These are phyloP conservation scores for Tulasnella sp. DNA, from an alignment of 768 basidiomycete genomes.

Conservation along the genomic window DNA sequence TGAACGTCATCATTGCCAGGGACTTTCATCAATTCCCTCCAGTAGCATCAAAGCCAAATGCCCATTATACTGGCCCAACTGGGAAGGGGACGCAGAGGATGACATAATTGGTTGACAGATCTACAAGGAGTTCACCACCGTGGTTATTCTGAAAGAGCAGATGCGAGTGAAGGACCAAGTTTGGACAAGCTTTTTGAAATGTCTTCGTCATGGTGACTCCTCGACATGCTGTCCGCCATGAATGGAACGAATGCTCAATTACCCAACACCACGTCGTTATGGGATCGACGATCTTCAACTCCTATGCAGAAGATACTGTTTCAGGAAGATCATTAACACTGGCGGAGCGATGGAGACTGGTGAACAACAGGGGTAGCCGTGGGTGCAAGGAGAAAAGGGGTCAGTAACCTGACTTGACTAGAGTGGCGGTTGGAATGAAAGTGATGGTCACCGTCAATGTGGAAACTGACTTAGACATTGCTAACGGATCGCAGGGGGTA, in stretches of 20 bases:
- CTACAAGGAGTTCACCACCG: constrained; percentile 26
- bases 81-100: not conserved
- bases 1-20: constrained; percentile 27
- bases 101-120: constrained; percentile 21
- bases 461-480: constrained; percentile 29
- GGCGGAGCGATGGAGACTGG: too few species aligned
- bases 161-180: constrained; percentile 24
- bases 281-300: constrained; percentile 22
- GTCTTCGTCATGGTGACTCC: constrained; percentile 30
- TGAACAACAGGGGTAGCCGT: constrained; percentile 1
- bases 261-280: constrained; percentile 21
- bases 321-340: constrained; percentile 10
- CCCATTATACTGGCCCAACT: not conserved
- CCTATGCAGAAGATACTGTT: constrained; percentile 25
- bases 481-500: constrained; percentile 31
- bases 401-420: too few species aligned
- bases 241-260: constrained; percentile 29
- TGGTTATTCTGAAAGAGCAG: constrained; percentile 31
- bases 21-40: constrained; percentile 27
- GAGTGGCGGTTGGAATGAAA: constrained; percentile 28
- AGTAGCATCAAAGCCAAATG: constrained; percentile 2
- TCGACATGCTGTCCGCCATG: constrained; percentile 25
- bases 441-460: constrained; percentile 31
- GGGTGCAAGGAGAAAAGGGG: constrained; percentile 4
- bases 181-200: constrained; percentile 26